phyloP scores from a whole-genome alignment of 257 asterid species.

The Paulownia fortunei region DNA sequence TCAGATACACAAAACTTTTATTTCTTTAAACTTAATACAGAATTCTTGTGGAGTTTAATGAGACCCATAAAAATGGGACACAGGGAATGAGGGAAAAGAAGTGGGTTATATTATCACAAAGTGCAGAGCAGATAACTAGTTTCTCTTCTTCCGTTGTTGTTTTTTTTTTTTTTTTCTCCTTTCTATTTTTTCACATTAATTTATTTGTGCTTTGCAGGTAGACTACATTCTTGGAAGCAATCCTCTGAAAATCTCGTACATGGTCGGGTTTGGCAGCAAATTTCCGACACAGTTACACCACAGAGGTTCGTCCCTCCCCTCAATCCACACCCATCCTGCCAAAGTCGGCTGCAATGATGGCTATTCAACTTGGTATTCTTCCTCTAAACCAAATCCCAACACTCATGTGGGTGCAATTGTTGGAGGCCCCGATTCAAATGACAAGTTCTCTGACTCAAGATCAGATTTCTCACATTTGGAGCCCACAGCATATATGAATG shows the following conservation, averaged over 20 bases:
- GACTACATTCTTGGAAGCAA: conserved; percentile 79
- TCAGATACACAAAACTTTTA: too few species aligned
- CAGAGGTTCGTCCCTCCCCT: conserved; percentile 81
- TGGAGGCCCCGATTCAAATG: conserved; percentile 73
- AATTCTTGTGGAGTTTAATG: too few species aligned
- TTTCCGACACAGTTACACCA: conserved; percentile 73
- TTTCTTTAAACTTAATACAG: too few species aligned
- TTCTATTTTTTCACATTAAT: too few species aligned
- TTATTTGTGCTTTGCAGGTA: conserved; percentile 37
- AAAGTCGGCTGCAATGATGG: conserved; percentile 65
- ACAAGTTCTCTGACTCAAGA: conserved; percentile 61
- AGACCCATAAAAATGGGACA: too few species aligned
- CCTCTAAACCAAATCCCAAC: conserved; percentile 65
- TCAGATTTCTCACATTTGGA: conserved; percentile 64
- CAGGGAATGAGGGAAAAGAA: too few species aligned
- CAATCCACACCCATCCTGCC: conserved; percentile 41
- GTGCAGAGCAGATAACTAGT: too few species aligned
- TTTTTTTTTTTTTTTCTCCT: too few species aligned
- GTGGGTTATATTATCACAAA: too few species aligned
- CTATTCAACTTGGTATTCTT: conserved; percentile 44
- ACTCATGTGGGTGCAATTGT: conserved; percentile 71
- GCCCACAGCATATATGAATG: conserved; percentile 77
- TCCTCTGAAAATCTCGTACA: conserved; percentile 68
- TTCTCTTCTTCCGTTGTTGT: too few species aligned
- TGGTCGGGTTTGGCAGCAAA: conserved; percentile 62